Conservation (phyloP, 140 eudicot genomes). For the Anethum foeniculum region DNA sequence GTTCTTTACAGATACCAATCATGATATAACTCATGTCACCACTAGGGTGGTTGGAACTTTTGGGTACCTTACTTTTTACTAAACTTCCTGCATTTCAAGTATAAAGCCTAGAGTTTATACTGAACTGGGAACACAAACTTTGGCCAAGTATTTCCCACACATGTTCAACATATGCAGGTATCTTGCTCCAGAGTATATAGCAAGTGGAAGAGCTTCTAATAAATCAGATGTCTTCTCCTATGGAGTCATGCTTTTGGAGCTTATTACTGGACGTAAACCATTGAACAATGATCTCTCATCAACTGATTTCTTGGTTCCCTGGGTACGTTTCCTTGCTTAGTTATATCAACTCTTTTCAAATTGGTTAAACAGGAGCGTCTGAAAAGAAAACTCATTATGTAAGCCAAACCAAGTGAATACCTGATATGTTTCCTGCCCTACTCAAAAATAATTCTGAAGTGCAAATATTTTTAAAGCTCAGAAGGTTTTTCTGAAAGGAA, state of each 20-base stretch:
- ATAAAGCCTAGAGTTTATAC: not conserved
- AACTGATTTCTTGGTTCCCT: slow-evolving; percentile 1
- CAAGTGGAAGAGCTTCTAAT: slow-evolving; percentile 5
- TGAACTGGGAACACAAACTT: not conserved
- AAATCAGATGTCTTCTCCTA: slow-evolving; percentile 12
- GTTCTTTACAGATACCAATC: slow-evolving; percentile 32
- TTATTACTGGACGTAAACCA: slow-evolving; percentile 11
- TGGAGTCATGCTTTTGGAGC: slow-evolving; percentile 4
- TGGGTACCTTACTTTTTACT: slow-evolving; percentile 18
- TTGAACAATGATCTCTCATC: not conserved
- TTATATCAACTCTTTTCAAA: not conserved
- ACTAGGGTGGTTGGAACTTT: slow-evolving; percentile 60
- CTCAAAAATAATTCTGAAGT: not conserved
- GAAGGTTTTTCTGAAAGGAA: not conserved
- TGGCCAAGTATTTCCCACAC: not conserved
- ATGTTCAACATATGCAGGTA: not conserved
- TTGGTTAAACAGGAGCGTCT: not conserved
- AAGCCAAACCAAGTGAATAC: not conserved
- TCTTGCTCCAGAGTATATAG: slow-evolving; percentile 1
- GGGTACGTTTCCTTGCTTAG: not conserved
- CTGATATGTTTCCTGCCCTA: not conserved
- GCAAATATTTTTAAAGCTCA: not conserved
- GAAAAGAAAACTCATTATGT: not conserved
- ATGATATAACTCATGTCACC: slow-evolving; percentile 30
- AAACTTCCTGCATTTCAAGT: not conserved